Evolutionary conservation across 306 rosid species (phyloP).

Genomic region (Acacia melanoxylon): DNA sequence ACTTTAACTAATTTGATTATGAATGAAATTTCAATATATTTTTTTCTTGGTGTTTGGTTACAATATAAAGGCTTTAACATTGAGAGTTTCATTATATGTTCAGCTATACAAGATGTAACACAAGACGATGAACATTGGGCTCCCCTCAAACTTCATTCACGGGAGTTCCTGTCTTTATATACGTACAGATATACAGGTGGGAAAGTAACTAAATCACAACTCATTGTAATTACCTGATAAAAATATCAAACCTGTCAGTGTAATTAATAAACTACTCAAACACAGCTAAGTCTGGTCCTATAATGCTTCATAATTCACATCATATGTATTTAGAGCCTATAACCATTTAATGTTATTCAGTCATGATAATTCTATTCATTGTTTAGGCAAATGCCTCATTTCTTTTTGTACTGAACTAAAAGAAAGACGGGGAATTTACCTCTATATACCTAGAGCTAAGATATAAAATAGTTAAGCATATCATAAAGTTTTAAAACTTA

Average conservation of each 20-base stretch:
- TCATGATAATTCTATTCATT: too few relatives aligned
- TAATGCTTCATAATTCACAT: background rate
- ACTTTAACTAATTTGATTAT: background rate
- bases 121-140: too few relatives aligned
- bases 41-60: background rate
- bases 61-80: background rate
- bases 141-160: too few relatives aligned
- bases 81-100: background rate
- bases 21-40: background rate
- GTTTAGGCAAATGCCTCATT: background rate
- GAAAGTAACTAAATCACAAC: background rate
- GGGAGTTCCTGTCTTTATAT: background rate
- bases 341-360: background rate
- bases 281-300: constrained; percentile 1
- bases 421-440: background rate
- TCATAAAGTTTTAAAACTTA: background rate
- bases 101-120: background rate
- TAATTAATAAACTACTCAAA: too few relatives aligned
- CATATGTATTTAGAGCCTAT: background rate
- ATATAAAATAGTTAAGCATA: background rate
- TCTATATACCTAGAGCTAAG: background rate
- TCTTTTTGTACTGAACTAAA: background rate
- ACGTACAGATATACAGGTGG: background rate
- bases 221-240: background rate
- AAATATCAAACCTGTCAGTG: background rate